Conservation (phyloP, 371 early-diverging fungal species). For the Saksenaea vasiformis region DNA sequence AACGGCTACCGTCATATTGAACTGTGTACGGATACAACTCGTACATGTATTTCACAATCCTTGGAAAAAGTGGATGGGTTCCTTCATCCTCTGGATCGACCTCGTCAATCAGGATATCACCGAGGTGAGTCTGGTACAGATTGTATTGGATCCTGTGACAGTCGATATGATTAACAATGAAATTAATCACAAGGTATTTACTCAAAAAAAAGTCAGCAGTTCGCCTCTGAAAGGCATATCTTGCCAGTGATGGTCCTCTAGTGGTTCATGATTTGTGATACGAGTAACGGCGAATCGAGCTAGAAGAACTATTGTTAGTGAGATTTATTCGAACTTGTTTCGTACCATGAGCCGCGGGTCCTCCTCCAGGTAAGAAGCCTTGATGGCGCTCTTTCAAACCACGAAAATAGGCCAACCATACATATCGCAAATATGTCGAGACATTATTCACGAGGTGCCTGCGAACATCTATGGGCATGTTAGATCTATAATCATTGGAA, state of each 20-base stretch:
- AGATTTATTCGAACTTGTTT: background rate
- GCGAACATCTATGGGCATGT: no score
- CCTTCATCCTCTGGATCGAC: background rate
- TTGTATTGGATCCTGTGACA: no score
- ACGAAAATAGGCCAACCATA: background rate
- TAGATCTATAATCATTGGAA: no score
- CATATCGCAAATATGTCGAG: no score
- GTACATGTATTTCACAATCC: background rate
- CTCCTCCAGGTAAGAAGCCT: background rate
- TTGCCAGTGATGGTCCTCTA: background rate
- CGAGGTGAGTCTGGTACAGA: background rate
- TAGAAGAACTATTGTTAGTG: background rate
- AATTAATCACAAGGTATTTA: background rate
- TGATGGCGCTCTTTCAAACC: background rate
- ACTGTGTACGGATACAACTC: background rate
- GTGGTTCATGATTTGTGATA: background rate
- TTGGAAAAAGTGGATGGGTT: background rate
- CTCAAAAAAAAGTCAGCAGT: background rate
- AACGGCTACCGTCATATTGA: background rate
- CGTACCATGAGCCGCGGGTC: background rate
- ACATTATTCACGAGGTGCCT: no score
- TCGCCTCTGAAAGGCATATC: no score
- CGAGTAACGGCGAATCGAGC: background rate
- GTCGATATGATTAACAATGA: background rate
- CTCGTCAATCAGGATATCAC: background rate